Evolutionary conservation across 768 basidiomycete species (phyloP).

Genomic region (Hygrocybe coccinea): DNA sequence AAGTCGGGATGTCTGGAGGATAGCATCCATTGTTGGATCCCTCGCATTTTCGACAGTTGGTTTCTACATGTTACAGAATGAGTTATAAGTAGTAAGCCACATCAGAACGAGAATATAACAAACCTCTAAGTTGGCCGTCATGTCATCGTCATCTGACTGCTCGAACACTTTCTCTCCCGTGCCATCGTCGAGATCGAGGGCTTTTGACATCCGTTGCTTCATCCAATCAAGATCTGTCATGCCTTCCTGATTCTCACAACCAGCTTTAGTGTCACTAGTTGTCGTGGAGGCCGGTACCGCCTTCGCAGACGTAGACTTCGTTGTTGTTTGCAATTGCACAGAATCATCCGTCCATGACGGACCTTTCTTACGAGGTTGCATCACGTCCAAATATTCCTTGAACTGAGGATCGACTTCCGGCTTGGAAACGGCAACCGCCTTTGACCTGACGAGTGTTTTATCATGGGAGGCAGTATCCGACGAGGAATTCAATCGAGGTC

Average conservation of each 20-base stretch:
- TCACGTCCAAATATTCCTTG: constrained; percentile 69
- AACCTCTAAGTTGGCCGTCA: constrained; percentile 5
- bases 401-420: constrained; percentile 39
- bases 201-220: constrained; percentile 54
- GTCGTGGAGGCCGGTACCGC: constrained; percentile 11
- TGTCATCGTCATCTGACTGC: constrained; percentile 57
- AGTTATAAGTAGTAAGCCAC: background rate
- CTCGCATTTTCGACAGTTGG: constrained; percentile 9
- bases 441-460: background rate
- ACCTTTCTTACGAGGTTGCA: constrained; percentile 60
- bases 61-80: background rate
- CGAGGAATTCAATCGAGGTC: constrained; percentile 45
- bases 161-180: constrained; percentile 48
- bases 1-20: constrained; percentile 70
- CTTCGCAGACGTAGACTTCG: constrained; percentile 9
- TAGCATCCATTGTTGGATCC: constrained; percentile 44
- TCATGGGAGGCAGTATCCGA: constrained; percentile 16
- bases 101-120: background rate
- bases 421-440: constrained; percentile 13
- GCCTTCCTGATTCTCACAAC: constrained; percentile 24
- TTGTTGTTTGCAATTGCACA: constrained; percentile 13
- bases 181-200: constrained; percentile 26
- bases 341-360: constrained; percentile 63
- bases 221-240: constrained; percentile 76
- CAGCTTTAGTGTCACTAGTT: constrained; percentile 8